Conservation (phyloP, 2,329 filamentous ascomycete genomes). For the Diaporthe velutina region DNA sequence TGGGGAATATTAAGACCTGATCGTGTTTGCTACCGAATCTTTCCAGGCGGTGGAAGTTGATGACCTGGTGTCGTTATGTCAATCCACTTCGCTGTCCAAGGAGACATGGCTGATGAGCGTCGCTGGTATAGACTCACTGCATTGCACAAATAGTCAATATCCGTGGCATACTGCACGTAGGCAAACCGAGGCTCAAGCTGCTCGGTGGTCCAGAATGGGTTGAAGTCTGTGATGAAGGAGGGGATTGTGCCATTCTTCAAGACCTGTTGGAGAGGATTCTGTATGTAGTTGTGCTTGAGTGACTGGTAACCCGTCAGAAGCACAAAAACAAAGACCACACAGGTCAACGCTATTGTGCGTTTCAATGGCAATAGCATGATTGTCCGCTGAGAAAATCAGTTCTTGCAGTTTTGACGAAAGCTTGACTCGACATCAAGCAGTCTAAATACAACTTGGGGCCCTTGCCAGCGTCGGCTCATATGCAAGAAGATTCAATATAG, state of each 20-base stretch:
- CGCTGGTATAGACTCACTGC: background rate
- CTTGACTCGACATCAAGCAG: background rate
- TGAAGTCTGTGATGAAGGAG: background rate
- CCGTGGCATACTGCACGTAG: constrained; percentile 14
- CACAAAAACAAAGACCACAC: background rate
- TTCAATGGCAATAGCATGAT: background rate
- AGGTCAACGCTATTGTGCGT: background rate
- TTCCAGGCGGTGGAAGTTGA: background rate
- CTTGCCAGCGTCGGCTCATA: background rate
- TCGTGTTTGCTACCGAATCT: constrained; percentile 2
- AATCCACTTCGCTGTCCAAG: background rate
- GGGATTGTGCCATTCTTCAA: background rate
- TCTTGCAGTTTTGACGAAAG: background rate
- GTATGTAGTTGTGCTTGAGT: background rate
- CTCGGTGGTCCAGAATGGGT: constrained; percentile 7
- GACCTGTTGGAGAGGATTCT: background rate
- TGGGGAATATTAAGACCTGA: background rate
- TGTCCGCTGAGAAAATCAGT: too few species aligned
- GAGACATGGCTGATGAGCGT: background rate
- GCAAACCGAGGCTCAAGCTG: constrained; percentile 5
- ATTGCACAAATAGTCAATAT: constrained; percentile 11
- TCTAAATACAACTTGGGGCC: background rate
- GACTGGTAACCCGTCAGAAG: constrained; percentile 1
- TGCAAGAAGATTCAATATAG: background rate
- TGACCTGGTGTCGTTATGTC: background rate